Percentiles rank a stretch among this genome's conserved stretches.
Conservation (phyloP, 2,329 filamentous ascomycete species). For the Tolypocladium inflatum region DNA sequence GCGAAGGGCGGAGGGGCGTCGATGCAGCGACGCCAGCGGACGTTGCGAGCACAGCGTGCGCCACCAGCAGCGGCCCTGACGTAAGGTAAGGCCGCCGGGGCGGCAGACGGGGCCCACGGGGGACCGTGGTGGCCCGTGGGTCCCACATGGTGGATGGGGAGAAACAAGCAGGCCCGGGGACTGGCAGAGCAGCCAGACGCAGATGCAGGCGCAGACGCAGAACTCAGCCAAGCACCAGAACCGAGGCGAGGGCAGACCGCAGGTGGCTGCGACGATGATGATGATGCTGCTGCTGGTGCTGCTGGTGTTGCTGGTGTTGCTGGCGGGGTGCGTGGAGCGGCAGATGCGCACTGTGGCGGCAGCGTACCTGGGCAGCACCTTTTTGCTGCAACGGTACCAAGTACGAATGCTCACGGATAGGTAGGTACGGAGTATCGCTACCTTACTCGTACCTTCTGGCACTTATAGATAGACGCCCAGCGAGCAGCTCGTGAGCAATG, state of each 20-base stretch:
- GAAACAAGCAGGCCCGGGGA: neutral
- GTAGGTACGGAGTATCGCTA: too few species aligned
- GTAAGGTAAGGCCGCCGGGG: conserved; percentile 3
- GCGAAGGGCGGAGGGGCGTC: neutral
- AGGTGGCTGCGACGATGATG: neutral
- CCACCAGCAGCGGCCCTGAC: conserved; percentile 3
- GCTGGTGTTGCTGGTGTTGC: neutral
- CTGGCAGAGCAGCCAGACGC: neutral
- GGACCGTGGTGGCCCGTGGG: neutral
- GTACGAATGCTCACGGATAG: too few species aligned
- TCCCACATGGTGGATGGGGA: conserved; percentile 1
- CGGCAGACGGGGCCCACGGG: neutral
- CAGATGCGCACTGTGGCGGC: neutral
- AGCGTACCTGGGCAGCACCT: too few species aligned
- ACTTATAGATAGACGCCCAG: neutral
- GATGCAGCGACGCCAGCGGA: neutral
- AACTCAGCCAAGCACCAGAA: conserved; percentile 2
- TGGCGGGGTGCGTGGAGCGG: neutral
- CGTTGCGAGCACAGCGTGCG: neutral
- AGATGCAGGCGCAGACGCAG: conserved; percentile 3
- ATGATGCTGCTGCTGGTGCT: neutral
- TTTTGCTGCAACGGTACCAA: too few species aligned
- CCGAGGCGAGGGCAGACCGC: neutral
- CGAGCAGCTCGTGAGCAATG: neutral
- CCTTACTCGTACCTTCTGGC: neutral